Conservation (phyloP, 1,284 basidiomycete species). For the Wolfiporia cocos region DNA sequence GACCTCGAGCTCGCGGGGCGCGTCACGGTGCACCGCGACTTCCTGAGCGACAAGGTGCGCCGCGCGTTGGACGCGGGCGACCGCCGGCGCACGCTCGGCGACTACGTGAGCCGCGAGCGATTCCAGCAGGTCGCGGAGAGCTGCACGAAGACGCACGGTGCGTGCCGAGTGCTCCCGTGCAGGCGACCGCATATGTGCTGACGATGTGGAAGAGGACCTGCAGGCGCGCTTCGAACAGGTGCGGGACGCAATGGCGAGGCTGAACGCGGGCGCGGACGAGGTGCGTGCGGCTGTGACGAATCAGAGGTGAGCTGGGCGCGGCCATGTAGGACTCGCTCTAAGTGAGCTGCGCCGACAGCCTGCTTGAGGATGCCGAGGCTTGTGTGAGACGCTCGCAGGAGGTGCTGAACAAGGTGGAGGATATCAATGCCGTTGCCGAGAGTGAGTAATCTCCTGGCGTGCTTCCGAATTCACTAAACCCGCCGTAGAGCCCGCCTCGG, state of each 20-base stretch:
- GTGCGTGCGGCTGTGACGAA: constrained; percentile 46
- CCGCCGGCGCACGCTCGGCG: constrained; percentile 62
- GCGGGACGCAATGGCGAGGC: constrained; percentile 44
- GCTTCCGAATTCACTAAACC: neutral
- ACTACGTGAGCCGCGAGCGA: constrained; percentile 72
- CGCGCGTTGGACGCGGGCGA: constrained; percentile 66
- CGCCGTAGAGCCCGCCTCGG: constrained; percentile 37
- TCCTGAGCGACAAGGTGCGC: constrained; percentile 58
- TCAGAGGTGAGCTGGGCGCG: constrained; percentile 36
- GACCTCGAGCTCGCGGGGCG: constrained; percentile 64
- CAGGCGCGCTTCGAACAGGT: constrained; percentile 44
- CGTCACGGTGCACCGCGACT: constrained; percentile 66
- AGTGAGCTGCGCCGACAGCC: constrained; percentile 28
- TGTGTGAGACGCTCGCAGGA: constrained; percentile 52
- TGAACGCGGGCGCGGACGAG: constrained; percentile 54
- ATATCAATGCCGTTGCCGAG: constrained; percentile 46
- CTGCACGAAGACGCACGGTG: constrained; percentile 66
- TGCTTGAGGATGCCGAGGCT: constrained; percentile 53
- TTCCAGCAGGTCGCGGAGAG: constrained; percentile 76
- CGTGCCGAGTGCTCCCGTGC: constrained; percentile 19
- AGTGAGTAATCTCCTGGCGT: constrained; percentile 28
- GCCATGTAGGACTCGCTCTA: constrained; percentile 1
- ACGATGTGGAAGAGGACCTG: constrained; percentile 45
- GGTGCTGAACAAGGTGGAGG: constrained; percentile 47
- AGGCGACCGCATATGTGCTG: neutral